Evolutionary conservation across 768 basidiomycete species (phyloP).

Genomic region (Trametes maxima): DNA sequence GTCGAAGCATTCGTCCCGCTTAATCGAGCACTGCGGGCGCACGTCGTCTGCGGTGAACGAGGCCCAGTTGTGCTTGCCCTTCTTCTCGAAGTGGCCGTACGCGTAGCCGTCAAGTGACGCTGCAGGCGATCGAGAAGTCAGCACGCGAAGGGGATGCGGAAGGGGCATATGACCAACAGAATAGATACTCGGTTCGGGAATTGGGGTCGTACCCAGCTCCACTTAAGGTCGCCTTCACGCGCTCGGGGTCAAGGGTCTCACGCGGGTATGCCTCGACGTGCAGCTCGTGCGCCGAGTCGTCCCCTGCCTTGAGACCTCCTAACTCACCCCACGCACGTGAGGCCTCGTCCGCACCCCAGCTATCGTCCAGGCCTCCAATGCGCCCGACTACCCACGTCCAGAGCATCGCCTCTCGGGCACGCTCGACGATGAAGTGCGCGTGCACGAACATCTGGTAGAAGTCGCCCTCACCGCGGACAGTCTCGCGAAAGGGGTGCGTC

Average conservation of each 20-base stretch:
- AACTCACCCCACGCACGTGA: constrained; percentile 36
- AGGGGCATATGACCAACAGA: constrained; percentile 23
- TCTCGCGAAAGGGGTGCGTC: constrained; percentile 37
- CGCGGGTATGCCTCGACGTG: constrained; percentile 17
- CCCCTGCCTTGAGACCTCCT: constrained; percentile 27
- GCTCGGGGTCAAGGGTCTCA: constrained; percentile 25
- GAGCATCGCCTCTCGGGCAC: constrained; percentile 40
- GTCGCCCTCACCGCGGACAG: constrained; percentile 33
- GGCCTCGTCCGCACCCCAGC: constrained; percentile 23
- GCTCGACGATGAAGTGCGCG: constrained; percentile 38
- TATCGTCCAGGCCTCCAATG: constrained; percentile 31
- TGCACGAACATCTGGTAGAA: constrained; percentile 38
- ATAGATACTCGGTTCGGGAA: constrained; percentile 24
- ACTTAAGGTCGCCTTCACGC: constrained; percentile 20
- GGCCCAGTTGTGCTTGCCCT: constrained; percentile 20
- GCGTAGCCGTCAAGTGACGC: constrained; percentile 40
- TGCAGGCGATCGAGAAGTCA: constrained; percentile 3
- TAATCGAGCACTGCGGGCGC: constrained; percentile 23
- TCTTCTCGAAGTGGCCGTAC: constrained; percentile 25
- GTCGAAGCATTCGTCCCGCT: constrained; percentile 28
- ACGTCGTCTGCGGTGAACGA: constrained; percentile 10
- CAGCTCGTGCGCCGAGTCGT: constrained; percentile 18
- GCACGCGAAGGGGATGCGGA: not conserved
- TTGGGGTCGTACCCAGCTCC: constrained; percentile 19
- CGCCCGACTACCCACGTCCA: constrained; percentile 42